Percentiles rank a stretch among this genome's conserved stretches.
These are phyloP conservation scores for Penicillium fuscoglaucum DNA, from an alignment of 2,329 filamentous ascomycete genomes.

Conservation along the genomic window DNA sequence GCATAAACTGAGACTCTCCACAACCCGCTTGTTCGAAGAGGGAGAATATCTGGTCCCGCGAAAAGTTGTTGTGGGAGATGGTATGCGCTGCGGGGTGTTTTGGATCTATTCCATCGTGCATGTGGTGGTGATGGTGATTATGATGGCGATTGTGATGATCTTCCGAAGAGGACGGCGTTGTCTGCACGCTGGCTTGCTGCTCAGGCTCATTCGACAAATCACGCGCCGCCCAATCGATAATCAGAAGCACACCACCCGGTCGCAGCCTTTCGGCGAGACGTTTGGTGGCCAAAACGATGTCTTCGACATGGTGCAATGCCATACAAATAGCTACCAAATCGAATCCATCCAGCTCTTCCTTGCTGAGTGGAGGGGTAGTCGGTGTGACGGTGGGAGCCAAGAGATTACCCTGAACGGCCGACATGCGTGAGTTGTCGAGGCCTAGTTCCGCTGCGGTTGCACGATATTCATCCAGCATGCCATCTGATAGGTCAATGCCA, in stretches of 20 bases:
- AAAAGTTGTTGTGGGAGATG: not conserved
- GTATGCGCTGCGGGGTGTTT: slow-evolving; percentile 4
- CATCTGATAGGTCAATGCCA: not conserved
- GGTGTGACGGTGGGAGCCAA: not conserved
- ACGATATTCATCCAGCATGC: slow-evolving; percentile 1
- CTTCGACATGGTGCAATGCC: slow-evolving; percentile 6
- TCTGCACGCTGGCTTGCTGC: not conserved
- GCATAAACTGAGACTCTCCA: not conserved
- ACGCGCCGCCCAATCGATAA: not conserved
- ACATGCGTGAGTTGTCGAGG: not conserved
- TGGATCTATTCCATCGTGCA: not conserved
- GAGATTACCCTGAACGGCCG: not conserved
- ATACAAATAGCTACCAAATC: slow-evolving; percentile 3
- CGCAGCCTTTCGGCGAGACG: slow-evolving; percentile 1
- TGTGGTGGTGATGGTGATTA: not conserved
- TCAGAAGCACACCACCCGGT: slow-evolving; percentile 1
- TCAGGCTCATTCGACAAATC: not conserved
- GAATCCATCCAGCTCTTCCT: not conserved
- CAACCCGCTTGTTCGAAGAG: slow-evolving; percentile 3
- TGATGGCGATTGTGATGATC: not conserved
- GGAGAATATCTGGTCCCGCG: not conserved
- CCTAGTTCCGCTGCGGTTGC: not conserved
- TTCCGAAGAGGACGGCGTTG: not conserved
- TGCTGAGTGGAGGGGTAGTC: not conserved
- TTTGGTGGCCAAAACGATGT: slow-evolving; percentile 1